These are phyloP conservation scores for Penicillium waksmanii DNA, from an alignment of 495 filamentous ascomycete species.

Conservation along the genomic window DNA sequence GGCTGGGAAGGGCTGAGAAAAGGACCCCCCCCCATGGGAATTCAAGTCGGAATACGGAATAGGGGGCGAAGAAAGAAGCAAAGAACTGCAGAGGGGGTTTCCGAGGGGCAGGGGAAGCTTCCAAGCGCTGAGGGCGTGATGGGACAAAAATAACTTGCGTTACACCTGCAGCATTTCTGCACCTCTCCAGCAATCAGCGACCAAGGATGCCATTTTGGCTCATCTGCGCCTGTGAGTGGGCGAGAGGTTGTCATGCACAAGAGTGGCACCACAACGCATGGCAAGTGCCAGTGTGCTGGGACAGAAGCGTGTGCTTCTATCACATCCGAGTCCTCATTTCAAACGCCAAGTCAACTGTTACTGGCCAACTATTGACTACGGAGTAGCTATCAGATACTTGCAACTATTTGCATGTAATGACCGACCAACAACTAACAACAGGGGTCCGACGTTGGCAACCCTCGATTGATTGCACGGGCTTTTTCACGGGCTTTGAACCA, in stretches of 20 bases:
- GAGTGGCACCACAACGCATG: conserved; percentile 1
- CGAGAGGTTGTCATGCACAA: conserved; percentile 8
- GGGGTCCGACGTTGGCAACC: too few relatives aligned
- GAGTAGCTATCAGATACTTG: too few relatives aligned
- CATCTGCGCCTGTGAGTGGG: conserved; percentile 16
- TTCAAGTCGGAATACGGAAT: not conserved
- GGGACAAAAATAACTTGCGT: conserved; percentile 34
- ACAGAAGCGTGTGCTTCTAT: not conserved
- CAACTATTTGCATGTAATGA: too few relatives aligned
- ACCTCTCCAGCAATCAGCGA: conserved; percentile 28
- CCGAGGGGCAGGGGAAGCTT: conserved; percentile 17
- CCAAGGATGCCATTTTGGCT: conserved; percentile 2
- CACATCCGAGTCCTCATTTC: not conserved
- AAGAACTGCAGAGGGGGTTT: conserved; percentile 23
- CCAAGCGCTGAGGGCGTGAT: conserved; percentile 29
- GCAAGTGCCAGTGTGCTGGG: conserved; percentile 4
- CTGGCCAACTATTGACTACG: too few relatives aligned
- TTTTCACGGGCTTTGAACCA: not conserved
- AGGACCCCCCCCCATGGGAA: not conserved
- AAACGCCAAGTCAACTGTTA: too few relatives aligned
- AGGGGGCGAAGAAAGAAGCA: conserved; percentile 11
- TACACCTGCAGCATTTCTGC: conserved; percentile 36
- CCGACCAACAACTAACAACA: too few relatives aligned
- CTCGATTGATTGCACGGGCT: too few relatives aligned
- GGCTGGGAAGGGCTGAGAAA: not conserved